Evolutionary conservation across 495 filamentous ascomycete genomes (phyloP), one percentile per base, ranked within the genome.

Genomic region (Tuber microsphaerosporum): DNA sequence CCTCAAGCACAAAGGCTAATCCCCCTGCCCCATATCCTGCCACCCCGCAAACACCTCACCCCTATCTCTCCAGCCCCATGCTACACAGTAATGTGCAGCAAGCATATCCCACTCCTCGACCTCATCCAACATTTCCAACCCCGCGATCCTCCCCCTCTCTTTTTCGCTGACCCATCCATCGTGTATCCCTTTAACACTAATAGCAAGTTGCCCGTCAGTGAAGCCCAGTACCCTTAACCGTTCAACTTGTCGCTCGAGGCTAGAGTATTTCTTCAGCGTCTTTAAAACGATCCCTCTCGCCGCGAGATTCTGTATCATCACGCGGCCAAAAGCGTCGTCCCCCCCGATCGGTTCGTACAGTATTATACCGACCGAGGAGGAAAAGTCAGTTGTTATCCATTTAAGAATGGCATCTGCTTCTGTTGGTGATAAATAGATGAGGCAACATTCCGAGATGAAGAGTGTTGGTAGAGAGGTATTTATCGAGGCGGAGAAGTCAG

Each of bases 51-150:
- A 79, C 45, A 44, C 81, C 22, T 48, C 81, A 70, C 78, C 81
- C 46, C 75, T 72, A 0, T 87, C 87, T 71, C 88, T 86, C 91
- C 91, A 93, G 0, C 89, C 94, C 94, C 94, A 97, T 16, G 87
- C 90, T 74, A 98, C 87, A 77, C 94, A 91, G 84, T 99, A 99
- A 86, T 99, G 95, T 75, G 87, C 87, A 7, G 93, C 93, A 80
- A 99, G 83, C 82, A 99, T 83, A 80, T 89, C 85, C 94, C 94
- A 97, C 85, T 99, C 95, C 84, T 99, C 95, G 73, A 97, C 88
- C 84, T 99, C 95, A 86, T 99, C 95, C 77, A 98, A 82, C 86
- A 94, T 92, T 84, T 98, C 95, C 73, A 97, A 83, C 39, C 84
- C 81, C 70, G 91, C 89, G 6, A 98, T 89, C 77, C 95, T 86